Percentiles rank a stretch among this genome's conserved stretches.
These are phyloP conservation scores for Tylopilus balloui DNA, from an alignment of 768 basidiomycete genomes.

Conservation along the genomic window DNA sequence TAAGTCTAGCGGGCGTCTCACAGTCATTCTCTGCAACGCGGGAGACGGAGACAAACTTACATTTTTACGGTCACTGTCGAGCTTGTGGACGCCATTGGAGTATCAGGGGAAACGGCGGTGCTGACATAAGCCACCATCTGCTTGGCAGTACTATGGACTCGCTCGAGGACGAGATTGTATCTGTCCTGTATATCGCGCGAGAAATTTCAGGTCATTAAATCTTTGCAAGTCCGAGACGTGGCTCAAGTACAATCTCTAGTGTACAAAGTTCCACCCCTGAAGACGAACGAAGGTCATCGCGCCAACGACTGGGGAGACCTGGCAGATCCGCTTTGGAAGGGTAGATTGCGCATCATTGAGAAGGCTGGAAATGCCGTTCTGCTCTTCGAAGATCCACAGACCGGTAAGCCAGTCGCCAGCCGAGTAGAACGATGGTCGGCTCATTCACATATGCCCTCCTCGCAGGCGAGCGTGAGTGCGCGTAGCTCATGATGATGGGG, in stretches of 20 bases:
- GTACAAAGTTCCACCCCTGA: conserved; percentile 87
- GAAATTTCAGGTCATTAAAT: conserved; percentile 75
- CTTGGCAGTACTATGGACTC: conserved; percentile 41
- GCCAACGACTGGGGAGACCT: conserved; percentile 93
- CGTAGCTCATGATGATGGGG: conserved; percentile 11
- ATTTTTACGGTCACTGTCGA: conserved; percentile 28
- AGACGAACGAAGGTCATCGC: conserved; percentile 82
- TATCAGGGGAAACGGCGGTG: background rate
- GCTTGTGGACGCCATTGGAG: conserved; percentile 23
- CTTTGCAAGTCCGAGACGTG: conserved; percentile 12
- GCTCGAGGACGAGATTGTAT: conserved; percentile 78
- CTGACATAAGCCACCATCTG: conserved; percentile 24
- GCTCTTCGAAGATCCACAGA: conserved; percentile 75
- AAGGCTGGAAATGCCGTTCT: conserved; percentile 62
- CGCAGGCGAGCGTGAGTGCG: conserved; percentile 66
- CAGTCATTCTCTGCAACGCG: conserved; percentile 1
- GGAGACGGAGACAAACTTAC: conserved; percentile 16
- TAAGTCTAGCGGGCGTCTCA: conserved; percentile 41
- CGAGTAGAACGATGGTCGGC: conserved; percentile 1
- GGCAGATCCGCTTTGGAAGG: conserved; percentile 83
- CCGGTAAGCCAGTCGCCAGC: conserved; percentile 48
- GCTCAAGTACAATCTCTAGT: conserved; percentile 45
- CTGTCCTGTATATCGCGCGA: conserved; percentile 83
- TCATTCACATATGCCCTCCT: background rate
- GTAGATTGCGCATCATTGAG: conserved; percentile 81